Conservation (phyloP, 306 rosid genomes). For the Fragaria iinumae region DNA sequence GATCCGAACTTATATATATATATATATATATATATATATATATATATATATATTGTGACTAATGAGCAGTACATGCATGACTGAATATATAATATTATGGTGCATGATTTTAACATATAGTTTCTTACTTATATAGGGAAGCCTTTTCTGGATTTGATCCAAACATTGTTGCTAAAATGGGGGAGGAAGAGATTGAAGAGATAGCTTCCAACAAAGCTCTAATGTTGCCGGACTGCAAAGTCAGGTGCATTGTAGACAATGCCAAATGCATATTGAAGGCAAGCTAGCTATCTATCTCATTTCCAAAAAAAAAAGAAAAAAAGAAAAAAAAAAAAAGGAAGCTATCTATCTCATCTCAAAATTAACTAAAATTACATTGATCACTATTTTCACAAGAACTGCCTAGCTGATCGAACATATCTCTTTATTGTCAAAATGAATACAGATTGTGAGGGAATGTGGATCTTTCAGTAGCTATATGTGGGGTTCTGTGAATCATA, state of each 20-base stretch:
- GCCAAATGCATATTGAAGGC: conserved; percentile 92
- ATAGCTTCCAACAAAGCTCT: conserved; percentile 67
- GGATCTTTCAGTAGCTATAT: conserved; percentile 90
- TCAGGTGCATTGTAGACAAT: conserved; percentile 83
- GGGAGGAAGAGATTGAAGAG: conserved; percentile 71
- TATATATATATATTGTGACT: neutral
- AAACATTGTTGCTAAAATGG: conserved; percentile 74
- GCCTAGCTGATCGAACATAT: neutral
- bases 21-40: no score
- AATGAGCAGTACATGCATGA: neutral
- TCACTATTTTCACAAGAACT: neutral
- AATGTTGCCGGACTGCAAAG: conserved; percentile 70
- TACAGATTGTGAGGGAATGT: conserved; percentile 70
- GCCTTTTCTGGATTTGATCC: conserved; percentile 81
- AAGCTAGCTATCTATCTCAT: conserved; percentile 22
- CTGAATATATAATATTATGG: neutral
- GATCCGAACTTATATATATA: no score
- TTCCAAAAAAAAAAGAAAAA: no score
- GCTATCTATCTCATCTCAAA: neutral
- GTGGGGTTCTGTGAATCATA: conserved; percentile 84
- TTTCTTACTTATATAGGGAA: conserved; percentile 40
- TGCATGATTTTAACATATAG: neutral
- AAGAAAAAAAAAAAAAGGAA: no score
- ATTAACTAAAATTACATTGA: neutral
- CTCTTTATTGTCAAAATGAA: neutral